phyloP scores from a whole-genome alignment of 495 filamentous ascomycete species.

The Rostrohypoxylon terebratum region DNA sequence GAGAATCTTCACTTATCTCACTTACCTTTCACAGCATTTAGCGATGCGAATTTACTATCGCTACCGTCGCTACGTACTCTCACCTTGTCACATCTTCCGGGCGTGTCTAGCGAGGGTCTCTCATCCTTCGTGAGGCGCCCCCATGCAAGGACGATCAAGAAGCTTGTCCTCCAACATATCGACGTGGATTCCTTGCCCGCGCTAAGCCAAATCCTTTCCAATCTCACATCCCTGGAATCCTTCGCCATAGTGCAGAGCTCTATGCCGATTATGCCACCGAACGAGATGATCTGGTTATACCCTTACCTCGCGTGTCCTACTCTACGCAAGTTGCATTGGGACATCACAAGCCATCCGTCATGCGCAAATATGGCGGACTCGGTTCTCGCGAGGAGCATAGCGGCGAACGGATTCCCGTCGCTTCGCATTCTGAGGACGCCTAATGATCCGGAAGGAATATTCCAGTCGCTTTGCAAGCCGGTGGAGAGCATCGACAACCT shows the following conservation, averaged over 20 bases:
- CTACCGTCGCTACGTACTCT: constrained; percentile 80
- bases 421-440: constrained; percentile 77
- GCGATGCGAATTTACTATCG: constrained; percentile 72
- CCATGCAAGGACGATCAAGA: constrained; percentile 66
- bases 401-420: constrained; percentile 74
- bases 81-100: constrained; percentile 78
- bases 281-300: constrained; percentile 70
- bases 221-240: constrained; percentile 69
- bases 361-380: constrained; percentile 67
- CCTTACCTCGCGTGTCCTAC: constrained; percentile 76
- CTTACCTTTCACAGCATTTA: constrained; percentile 78
- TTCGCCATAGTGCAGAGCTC: constrained; percentile 78
- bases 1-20: constrained; percentile 79
- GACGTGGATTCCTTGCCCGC: constrained; percentile 73
- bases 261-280: constrained; percentile 69
- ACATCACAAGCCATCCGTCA: constrained; percentile 67
- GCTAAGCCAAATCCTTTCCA: constrained; percentile 79
- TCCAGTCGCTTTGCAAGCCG: constrained; percentile 78
- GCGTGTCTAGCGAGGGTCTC: constrained; percentile 81
- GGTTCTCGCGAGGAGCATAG: constrained; percentile 79
- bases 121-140: constrained; percentile 73
- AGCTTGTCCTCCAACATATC: constrained; percentile 72
- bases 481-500: constrained; percentile 51
- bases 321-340: constrained; percentile 83
- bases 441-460: constrained; percentile 76